phyloP scores from a whole-genome alignment of 2,329 filamentous ascomycete genomes.

The Sphaerulina musiva region DNA sequence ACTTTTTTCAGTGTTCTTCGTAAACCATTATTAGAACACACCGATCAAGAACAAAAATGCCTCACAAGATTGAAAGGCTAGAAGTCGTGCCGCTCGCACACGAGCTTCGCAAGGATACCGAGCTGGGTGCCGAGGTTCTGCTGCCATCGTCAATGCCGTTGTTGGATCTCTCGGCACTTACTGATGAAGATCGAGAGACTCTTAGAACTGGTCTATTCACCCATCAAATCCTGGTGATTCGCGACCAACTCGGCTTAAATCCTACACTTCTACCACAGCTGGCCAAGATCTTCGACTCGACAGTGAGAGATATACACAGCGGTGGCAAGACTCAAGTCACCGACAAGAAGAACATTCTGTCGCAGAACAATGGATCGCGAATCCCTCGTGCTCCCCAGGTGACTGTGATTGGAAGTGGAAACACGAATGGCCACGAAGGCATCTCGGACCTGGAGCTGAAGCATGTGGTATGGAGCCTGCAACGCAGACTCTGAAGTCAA shows the following conservation, averaged over 20 bases:
- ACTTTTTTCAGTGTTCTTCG: too few relatives aligned
- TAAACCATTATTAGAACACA: neutral
- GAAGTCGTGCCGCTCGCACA: conserved; percentile 3
- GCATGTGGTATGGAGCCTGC: conserved; percentile 9
- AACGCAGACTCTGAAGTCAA: neutral
- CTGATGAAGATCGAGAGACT: conserved; percentile 12
- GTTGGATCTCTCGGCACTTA: conserved; percentile 10
- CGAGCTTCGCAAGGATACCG: conserved; percentile 13
- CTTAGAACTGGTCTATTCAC: conserved; percentile 18
- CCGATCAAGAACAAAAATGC: conserved; percentile 6
- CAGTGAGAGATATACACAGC: conserved; percentile 19
- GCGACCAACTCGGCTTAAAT: conserved; percentile 17
- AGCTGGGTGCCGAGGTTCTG: conserved; percentile 18
- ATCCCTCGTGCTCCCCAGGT: conserved; percentile 21
- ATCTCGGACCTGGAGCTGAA: conserved; percentile 19
- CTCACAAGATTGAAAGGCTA: conserved; percentile 12
- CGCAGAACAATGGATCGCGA: conserved; percentile 9
- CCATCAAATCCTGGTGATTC: conserved; percentile 20
- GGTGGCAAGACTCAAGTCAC: conserved; percentile 20
- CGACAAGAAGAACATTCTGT: conserved; percentile 8
- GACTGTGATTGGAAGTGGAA: conserved; percentile 21
- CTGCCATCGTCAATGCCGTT: conserved; percentile 5
- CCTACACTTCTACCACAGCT: conserved; percentile 16
- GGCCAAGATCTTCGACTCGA: conserved; percentile 19
- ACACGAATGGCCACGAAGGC: conserved; percentile 17